Conservation (phyloP, 352 stramenopile species). For the Phytophthora hibernalis region DNA sequence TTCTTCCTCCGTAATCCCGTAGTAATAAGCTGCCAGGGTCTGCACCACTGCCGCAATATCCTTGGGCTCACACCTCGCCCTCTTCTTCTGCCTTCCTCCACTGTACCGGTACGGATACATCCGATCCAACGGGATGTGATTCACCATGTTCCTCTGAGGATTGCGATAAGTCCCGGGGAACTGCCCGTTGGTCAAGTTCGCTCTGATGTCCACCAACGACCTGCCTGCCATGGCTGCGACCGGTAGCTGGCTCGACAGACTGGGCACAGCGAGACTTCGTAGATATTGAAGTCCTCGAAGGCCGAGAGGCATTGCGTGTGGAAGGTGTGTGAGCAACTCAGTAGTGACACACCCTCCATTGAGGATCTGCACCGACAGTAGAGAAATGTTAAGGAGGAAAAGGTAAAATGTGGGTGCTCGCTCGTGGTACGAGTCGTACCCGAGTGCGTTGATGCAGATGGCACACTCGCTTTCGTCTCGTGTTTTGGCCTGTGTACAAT, state of each 20-base stretch:
- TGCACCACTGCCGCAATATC: conserved; percentile 65
- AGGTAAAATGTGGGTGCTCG: not conserved
- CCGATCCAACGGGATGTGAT: conserved; percentile 54
- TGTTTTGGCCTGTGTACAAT: conserved; percentile 38
- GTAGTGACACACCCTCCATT: conserved; percentile 51
- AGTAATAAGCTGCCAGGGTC: conserved; percentile 64
- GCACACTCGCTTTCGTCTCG: conserved; percentile 74
- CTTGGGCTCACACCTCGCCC: conserved; percentile 67
- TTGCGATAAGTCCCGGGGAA: no score
- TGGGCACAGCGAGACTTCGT: conserved; percentile 78
- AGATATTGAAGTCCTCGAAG: conserved; percentile 91
- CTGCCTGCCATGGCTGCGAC: no score
- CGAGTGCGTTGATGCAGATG: conserved; percentile 84
- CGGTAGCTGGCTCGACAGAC: conserved; percentile 70
- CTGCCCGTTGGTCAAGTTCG: no score
- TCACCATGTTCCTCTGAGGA: conserved; percentile 51
- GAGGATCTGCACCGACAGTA: conserved; percentile 24
- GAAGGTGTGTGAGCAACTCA: conserved; percentile 86
- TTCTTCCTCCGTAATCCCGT: conserved; percentile 41
- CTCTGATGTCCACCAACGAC: no score
- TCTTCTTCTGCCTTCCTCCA: conserved; percentile 35
- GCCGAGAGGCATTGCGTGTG: conserved; percentile 74
- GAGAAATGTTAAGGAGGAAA: not conserved
- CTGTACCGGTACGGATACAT: conserved; percentile 80
- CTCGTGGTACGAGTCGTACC: conserved; percentile 35